phyloP scores from a whole-genome alignment of 257 asterid species.

The Rauvolfia tetraphylla region DNA sequence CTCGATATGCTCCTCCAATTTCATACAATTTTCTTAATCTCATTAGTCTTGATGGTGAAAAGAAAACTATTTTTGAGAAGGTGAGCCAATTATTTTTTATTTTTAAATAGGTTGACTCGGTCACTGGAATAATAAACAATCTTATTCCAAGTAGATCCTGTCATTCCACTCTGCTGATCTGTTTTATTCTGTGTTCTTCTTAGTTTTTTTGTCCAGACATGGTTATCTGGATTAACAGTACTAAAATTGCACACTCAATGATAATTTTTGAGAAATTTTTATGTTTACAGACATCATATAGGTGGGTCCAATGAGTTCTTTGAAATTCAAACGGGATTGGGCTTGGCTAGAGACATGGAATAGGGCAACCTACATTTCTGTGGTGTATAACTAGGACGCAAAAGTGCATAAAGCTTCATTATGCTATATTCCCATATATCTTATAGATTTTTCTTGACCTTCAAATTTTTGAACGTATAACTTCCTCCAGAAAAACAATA shows the following conservation, averaged over 20 bases:
- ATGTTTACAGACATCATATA: neutral
- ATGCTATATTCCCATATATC: neutral
- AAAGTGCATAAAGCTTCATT: neutral
- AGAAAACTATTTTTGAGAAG: constrained; percentile 83
- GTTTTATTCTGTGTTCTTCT: neutral
- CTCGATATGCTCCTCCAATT: constrained; percentile 98
- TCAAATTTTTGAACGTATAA: too few relatives aligned
- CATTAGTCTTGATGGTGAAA: constrained; percentile 67
- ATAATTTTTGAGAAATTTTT: neutral
- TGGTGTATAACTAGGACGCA: neutral
- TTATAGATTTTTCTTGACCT: neutral
- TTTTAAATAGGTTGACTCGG: neutral
- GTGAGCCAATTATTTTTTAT: constrained; percentile 34
- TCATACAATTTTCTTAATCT: constrained; percentile 97
- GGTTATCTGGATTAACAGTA: neutral
- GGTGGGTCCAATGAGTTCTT: neutral
- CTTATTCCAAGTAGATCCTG: neutral
- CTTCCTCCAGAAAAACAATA: too few relatives aligned
- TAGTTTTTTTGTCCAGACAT: neutral
- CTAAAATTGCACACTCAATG: neutral
- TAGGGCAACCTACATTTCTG: neutral
- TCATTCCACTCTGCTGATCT: neutral
- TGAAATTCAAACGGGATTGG: neutral
- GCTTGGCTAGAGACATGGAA: neutral
- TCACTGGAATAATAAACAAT: neutral